phyloP scores from a whole-genome alignment of 169 alveolate genomes.

The Theileria parva region DNA sequence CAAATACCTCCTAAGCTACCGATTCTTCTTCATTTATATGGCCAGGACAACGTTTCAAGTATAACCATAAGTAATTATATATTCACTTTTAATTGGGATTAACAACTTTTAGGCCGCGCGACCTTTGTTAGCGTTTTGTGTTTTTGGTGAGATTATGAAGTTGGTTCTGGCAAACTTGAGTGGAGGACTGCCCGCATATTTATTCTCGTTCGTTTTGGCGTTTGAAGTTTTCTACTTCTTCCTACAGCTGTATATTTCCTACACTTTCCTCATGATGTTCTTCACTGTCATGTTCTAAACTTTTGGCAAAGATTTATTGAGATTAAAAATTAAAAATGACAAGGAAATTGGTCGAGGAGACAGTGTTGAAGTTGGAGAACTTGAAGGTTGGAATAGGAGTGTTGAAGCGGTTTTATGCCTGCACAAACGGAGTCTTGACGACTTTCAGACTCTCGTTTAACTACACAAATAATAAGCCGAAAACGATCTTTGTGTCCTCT shows the following conservation, averaged over 20 bases:
- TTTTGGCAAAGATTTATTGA: background rate
- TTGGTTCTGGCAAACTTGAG: slow-evolving; percentile 82
- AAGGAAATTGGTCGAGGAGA: slow-evolving; percentile 40
- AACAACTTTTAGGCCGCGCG: slow-evolving; percentile 78
- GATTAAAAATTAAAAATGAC: background rate
- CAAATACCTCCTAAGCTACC: slow-evolving; percentile 74
- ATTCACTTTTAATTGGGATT: background rate
- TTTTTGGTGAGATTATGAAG: slow-evolving; percentile 85
- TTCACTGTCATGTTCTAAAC: slow-evolving; percentile 84
- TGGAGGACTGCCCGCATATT: slow-evolving; percentile 81
- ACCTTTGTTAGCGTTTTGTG: slow-evolving; percentile 85
- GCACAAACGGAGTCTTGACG: slow-evolving; percentile 35
- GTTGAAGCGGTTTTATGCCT: slow-evolving; percentile 15
- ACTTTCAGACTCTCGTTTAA: slow-evolving; percentile 24
- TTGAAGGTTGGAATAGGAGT: slow-evolving; percentile 31
- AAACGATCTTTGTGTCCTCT: slow-evolving; percentile 12
- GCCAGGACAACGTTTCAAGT: slow-evolving; percentile 88
- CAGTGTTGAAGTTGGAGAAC: slow-evolving; percentile 1
- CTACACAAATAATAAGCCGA: background rate
- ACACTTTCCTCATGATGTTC: slow-evolving; percentile 86
- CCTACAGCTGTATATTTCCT: slow-evolving; percentile 85
- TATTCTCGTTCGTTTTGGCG: slow-evolving; percentile 84
- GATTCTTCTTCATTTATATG: slow-evolving; percentile 84
- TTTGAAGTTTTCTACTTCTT: slow-evolving; percentile 85
- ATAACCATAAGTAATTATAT: background rate